These are phyloP conservation scores for Rhizophagus sp. DNA, from an alignment of 192 early-diverging fungal species.

Conservation along the genomic window DNA sequence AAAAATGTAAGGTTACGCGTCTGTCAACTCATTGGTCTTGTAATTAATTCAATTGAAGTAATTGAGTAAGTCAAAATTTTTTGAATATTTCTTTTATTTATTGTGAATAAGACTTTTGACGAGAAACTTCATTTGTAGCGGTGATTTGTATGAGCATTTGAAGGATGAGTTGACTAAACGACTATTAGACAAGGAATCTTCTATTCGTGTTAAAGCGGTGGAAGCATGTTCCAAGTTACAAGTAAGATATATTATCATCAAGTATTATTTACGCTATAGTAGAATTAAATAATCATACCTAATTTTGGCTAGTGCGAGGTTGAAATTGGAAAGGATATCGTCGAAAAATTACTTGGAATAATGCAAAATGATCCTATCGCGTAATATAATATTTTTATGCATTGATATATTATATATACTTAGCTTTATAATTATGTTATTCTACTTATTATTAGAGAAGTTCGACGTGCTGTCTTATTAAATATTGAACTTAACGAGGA, in stretches of 20 bases:
- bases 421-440: too few species aligned
- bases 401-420: too few species aligned
- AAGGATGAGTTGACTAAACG: slow-evolving; percentile 68
- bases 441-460: slow-evolving; percentile 55
- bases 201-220: slow-evolving; percentile 77
- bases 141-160: slow-evolving; percentile 73
- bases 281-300: not conserved
- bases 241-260: slow-evolving; percentile 48
- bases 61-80: slow-evolving; percentile 62
- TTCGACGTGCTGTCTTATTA: slow-evolving; percentile 77
- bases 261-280: not conserved
- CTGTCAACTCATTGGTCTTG: slow-evolving; percentile 75
- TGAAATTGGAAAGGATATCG: slow-evolving; percentile 48
- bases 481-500: slow-evolving; percentile 65
- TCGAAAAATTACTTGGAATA: slow-evolving; percentile 61
- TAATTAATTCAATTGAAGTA: slow-evolving; percentile 71
- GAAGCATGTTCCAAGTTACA: slow-evolving; percentile 77
- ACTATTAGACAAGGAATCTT: slow-evolving; percentile 78
- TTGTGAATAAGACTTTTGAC: not conserved
- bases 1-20: slow-evolving; percentile 73
- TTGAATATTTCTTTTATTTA: not conserved
- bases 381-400: slow-evolving; percentile 39
- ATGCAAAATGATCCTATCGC: slow-evolving; percentile 76
- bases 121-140: slow-evolving; percentile 42
- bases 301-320: slow-evolving; percentile 33